Base-by-base conservation (phyloP, 2,329 filamentous ascomycete species). In the Endothia cerciana region DNA sequence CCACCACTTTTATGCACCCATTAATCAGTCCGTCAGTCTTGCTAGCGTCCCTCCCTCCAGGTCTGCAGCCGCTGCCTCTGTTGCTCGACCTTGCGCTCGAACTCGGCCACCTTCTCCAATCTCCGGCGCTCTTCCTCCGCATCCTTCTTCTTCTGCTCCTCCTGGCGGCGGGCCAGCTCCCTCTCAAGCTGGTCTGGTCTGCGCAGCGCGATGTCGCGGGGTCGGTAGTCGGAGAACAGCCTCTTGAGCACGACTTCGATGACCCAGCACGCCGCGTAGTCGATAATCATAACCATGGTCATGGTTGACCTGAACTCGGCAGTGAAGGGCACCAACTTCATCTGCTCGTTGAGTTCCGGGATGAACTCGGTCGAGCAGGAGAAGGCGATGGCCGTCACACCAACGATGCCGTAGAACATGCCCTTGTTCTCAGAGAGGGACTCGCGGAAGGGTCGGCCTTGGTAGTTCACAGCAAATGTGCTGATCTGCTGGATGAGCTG, bases 401-500 rank as follows among this genome's bases (percentile, higher is more conserved):
- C 91, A 49, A 99, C 82, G 64, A 99, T 93, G 67, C 95, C 95
- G 84, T 91, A 99, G 82, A 95, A 99, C 95, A 99, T 99, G 77
- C 92, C 93, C 78, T 89, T 91, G 83, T 99, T 99, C 81, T 97
- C 95, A 5, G 91, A 90, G 71, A 99, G 93, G 28, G 91, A 91
- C 80, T 99, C 95, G 67, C 95, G 92, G 90, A 99, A 99, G 15
- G 95, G 95, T 11, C 95, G 91, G 66, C 95, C 95, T 79, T 99
- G 95, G 83, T 99, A 99, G 83, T 99, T 99, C 83, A 99, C 97
- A 68, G 95, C 94, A 74, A 99, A 99, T 3, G 95, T 99, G 30
- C 94, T 97, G 75, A 99, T 97, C 79, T 99, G 95, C 79, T 99
- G 95, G 78, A 99, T 98, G 61, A 99, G 89, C 75, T 98, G 95